Base-by-base conservation (phyloP, 345 rosid genomes). In the Gossypium stocksii region DNA sequence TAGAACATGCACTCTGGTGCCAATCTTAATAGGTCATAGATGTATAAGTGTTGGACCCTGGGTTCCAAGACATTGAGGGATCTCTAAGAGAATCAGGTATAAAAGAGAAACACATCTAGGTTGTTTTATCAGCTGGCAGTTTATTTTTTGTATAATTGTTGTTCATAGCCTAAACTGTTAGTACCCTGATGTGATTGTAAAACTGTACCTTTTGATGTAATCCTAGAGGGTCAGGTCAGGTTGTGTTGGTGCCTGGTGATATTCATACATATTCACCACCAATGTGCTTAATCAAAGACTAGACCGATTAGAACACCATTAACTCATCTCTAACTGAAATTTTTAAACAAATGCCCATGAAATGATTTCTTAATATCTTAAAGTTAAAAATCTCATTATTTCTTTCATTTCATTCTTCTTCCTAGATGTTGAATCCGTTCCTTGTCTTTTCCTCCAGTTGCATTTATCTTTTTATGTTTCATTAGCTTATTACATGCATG, bases 401-500 rank as follows among this genome's bases (percentile, higher is more conserved):
- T 71, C 41, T 34, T 34, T 34, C 41, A 34, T 34, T 6, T 34
- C 41, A 34, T 34, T 34, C 41, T 23, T 67, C 20, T 70, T 54
- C 41, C 58, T 20, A 17, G 16, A n/a, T 54, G 34, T 0, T 71
- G 38, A 20, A 19, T 71, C 38, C 1, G 23, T 22, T 48, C 29
- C 44, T 73, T 46, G n/a, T 19, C 9, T 56, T 63, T 66, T 56
- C 27, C 53, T 23, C 7, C 49, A 17, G 66, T 56, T 12, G 20
- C 27, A 63, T 73, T 34, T 49, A 45, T 60, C 46, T 4, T 17
- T 46, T 48, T 54, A 34, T 70, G 23, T 53, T 27, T n/a, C 19
- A 53, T 58, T 38, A 52, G 27, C 34, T 12, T 23, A 65, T 10
- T 66, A 61, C 53, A 46, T 77, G 54, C 49, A 67, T 76, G 27